phyloP scores from a whole-genome alignment of 1,284 basidiomycete species.

The Ganoderma leucocontextum region DNA sequence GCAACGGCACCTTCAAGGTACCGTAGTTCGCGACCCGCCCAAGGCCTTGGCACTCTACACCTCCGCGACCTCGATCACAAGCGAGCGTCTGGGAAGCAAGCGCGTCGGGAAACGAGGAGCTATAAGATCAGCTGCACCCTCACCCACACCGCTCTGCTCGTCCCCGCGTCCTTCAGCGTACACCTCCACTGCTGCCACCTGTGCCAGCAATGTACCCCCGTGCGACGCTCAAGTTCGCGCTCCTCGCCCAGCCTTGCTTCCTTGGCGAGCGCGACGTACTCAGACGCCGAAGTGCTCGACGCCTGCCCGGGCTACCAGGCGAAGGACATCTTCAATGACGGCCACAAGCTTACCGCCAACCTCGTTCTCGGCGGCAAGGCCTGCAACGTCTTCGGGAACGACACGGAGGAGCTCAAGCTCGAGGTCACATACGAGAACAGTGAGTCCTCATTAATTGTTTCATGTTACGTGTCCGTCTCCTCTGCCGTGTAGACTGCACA shows the following conservation, averaged over 20 bases:
- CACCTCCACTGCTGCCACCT: background rate
- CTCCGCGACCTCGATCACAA: background rate
- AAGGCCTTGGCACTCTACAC: background rate
- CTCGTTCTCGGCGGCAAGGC: slow-evolving; percentile 60
- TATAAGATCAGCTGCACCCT: background rate
- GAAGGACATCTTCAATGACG: slow-evolving; percentile 46
- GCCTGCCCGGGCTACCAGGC: slow-evolving; percentile 64
- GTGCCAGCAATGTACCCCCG: slow-evolving; percentile 24
- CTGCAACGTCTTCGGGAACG: slow-evolving; percentile 72
- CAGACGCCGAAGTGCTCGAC: slow-evolving; percentile 51
- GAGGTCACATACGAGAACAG: slow-evolving; percentile 67
- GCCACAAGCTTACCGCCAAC: slow-evolving; percentile 56
- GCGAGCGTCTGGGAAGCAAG: background rate
- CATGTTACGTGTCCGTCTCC: background rate
- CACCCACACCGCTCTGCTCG: background rate
- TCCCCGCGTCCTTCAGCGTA: background rate
- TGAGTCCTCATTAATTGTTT: slow-evolving; percentile 37
- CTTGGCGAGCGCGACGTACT: slow-evolving; percentile 27
- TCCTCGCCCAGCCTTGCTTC: slow-evolving; percentile 21
- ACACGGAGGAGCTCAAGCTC: slow-evolving; percentile 60
- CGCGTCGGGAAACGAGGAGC: background rate
- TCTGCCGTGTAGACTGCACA: background rate
- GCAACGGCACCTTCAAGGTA: background rate
- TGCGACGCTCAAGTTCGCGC: slow-evolving; percentile 21
- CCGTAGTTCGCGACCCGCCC: background rate